phyloP scores from a whole-genome alignment of 2,329 filamentous ascomycete species.

The Paecilomyces niveus region DNA sequence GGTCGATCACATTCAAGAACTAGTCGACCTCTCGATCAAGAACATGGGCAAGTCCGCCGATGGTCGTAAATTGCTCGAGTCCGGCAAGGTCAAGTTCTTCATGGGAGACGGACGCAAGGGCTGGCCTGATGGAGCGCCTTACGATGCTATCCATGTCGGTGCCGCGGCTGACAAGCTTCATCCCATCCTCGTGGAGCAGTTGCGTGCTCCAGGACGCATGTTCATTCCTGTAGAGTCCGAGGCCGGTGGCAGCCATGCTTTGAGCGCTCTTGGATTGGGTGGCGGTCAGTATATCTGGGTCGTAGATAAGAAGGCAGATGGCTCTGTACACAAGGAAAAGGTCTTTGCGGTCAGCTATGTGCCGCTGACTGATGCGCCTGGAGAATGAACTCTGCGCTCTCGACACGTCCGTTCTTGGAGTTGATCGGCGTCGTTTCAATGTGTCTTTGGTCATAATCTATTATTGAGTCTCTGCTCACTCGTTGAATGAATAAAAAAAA shows the following conservation, averaged over 20 bases:
- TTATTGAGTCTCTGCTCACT: background rate
- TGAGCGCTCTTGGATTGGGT: conserved; percentile 12
- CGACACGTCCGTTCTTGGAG: background rate
- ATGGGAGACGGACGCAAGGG: conserved; percentile 67
- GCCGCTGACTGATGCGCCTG: conserved; percentile 55
- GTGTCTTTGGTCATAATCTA: background rate
- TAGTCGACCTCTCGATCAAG: conserved; percentile 54
- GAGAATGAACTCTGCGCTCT: conserved; percentile 11
- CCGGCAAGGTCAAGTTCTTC: conserved; percentile 63
- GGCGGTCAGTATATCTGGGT: conserved; percentile 54
- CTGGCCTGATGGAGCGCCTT: conserved; percentile 54
- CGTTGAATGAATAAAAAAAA: background rate
- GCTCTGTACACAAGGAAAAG: conserved; percentile 49
- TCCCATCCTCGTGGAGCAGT: conserved; percentile 63
- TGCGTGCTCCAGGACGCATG: conserved; percentile 67
- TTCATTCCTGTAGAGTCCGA: conserved; percentile 57
- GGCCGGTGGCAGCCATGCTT: conserved; percentile 16
- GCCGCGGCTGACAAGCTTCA: conserved; percentile 74
- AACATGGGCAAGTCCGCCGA: conserved; percentile 61
- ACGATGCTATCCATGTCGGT: conserved; percentile 94
- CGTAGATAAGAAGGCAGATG: conserved; percentile 55
- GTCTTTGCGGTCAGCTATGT: conserved; percentile 59
- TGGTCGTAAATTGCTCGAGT: conserved; percentile 54
- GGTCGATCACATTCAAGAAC: conserved; percentile 63
- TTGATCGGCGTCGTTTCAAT: background rate